Base-by-base conservation (phyloP, 2,329 filamentous ascomycete genomes). In the Venturia nashicola region DNA sequence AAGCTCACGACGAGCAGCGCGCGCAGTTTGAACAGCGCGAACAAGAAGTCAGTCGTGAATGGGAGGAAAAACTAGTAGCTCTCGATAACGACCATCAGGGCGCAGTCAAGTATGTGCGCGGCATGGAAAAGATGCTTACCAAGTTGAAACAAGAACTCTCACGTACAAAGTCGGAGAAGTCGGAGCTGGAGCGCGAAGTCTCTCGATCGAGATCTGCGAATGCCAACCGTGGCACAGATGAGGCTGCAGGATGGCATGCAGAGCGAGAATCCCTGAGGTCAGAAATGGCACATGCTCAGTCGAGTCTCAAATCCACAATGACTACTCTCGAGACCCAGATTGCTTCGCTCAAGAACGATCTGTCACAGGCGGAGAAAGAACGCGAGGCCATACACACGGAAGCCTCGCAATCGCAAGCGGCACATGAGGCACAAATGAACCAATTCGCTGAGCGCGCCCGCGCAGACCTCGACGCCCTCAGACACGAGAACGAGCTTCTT, bases 51-150 rank as follows among this genome's bases (percentile, higher is more conserved):
- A 93, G 96, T 73, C 83, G 86, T 64, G 84, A 89, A 59, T 97
- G 96, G 77, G 89, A 92, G 67, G 92, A 97, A 73, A 97, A 97
- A 75, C 82, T 99, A 62, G 85, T 90, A 65, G 92, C 96, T 72
- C 85, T 99, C 40, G 92, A 97, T 76, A 96, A 92, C 72, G 94
- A 99, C 74, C 97, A 99, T 73, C 91, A 97, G 75, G 96, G 94
- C 51, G 93, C 94, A 18, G 92, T 97, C 61, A 94, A 97, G 75
- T 99, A 99, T 72, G 90, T 99, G 69, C 95, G 96, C 76, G 94
- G 94, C 65, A 97, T 94, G 1, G 94, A 99, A 76, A 97, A 97
- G 82, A 97, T 99, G 91, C 84, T 99, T 60, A 92, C 94, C 76
- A 93, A 95, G 75, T 93, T 99, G 82, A 97, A 97, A 79, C 91